These are phyloP conservation scores for Citropsis articulata DNA, from an alignment of 345 rosid genomes.

Conservation along the genomic window DNA sequence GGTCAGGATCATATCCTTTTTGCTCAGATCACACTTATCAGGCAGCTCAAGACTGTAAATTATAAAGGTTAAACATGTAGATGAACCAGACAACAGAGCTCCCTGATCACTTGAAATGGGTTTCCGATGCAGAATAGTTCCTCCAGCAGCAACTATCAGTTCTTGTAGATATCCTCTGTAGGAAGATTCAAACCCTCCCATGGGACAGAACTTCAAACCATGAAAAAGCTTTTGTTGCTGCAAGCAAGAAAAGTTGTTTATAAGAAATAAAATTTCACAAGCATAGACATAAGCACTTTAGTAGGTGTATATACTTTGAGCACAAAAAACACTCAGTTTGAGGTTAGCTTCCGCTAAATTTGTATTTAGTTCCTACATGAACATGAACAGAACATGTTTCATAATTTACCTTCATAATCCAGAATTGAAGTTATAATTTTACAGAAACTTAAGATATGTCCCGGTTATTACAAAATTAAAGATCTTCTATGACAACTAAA, in stretches of 20 bases:
- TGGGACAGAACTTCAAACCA: slow-evolving; percentile 52
- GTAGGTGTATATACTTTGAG: not conserved
- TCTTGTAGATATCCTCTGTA: slow-evolving; percentile 83
- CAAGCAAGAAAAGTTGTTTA: slow-evolving; percentile 14
- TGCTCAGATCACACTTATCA: slow-evolving; percentile 35
- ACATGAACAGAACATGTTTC: not conserved
- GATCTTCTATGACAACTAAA: not conserved
- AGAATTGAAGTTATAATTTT: not conserved
- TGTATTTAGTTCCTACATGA: not conserved
- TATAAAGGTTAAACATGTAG: slow-evolving; percentile 44
- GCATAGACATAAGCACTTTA: not conserved
- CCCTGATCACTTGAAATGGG: slow-evolving; percentile 44
- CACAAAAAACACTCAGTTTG: not conserved
- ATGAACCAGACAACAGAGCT: slow-evolving; percentile 5
- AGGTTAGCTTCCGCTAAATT: not conserved
- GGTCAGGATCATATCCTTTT: slow-evolving; percentile 40
- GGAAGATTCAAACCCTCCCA: slow-evolving; percentile 68
- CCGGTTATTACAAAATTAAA: not conserved
- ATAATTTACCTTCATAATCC: not conserved
- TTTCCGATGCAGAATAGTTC: slow-evolving; percentile 60
- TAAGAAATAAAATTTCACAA: not conserved
- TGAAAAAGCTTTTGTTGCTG: slow-evolving; percentile 64
- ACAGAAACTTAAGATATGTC: not conserved
- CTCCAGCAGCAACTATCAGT: slow-evolving; percentile 70
- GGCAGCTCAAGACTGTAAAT: slow-evolving; percentile 65